Evolutionary conservation across 2,329 filamentous ascomycete genomes (phyloP).

Genomic region (Xylaria hypoxylon): DNA sequence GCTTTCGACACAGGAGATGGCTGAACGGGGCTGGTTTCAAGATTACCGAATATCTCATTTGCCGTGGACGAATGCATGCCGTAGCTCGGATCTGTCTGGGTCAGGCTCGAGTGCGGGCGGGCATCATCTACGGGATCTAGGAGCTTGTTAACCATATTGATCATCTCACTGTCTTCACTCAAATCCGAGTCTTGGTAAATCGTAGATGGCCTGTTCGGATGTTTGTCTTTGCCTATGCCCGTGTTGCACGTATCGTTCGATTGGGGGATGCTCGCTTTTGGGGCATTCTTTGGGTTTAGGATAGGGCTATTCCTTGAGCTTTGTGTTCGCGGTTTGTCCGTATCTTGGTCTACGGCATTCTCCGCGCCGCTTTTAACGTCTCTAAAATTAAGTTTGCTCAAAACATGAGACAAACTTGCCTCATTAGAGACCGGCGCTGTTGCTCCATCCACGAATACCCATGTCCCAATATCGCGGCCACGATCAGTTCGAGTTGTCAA

Average conservation of each 20-base stretch:
- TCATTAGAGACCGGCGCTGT: constrained; percentile 36
- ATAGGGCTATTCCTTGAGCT: neutral
- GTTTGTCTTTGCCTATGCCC: constrained; percentile 43
- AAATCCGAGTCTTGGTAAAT: constrained; percentile 44
- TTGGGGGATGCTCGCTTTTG: constrained; percentile 6
- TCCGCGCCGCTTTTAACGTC: constrained; percentile 33
- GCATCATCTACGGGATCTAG: constrained; percentile 48
- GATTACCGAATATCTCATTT: constrained; percentile 61
- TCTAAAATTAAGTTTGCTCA: constrained; percentile 43
- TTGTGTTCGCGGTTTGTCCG: constrained; percentile 4
- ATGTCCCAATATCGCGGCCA: constrained; percentile 43
- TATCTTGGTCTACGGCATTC: constrained; percentile 17
- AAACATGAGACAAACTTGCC: constrained; percentile 41
- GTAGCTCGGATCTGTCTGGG: constrained; percentile 61
- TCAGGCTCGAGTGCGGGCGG: constrained; percentile 45
- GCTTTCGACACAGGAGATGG: constrained; percentile 52
- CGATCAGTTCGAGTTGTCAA: constrained; percentile 39
- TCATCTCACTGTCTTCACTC: constrained; percentile 56
- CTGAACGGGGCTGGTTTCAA: constrained; percentile 51
- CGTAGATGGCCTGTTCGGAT: constrained; percentile 22
- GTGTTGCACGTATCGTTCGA: constrained; percentile 23
- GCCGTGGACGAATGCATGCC: constrained; percentile 66
- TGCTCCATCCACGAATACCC: constrained; percentile 45
- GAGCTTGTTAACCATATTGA: constrained; percentile 56
- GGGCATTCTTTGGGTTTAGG: neutral